Conservation (phyloP, 2,329 filamentous ascomycete species). For the Akanthomyces lecanii region DNA sequence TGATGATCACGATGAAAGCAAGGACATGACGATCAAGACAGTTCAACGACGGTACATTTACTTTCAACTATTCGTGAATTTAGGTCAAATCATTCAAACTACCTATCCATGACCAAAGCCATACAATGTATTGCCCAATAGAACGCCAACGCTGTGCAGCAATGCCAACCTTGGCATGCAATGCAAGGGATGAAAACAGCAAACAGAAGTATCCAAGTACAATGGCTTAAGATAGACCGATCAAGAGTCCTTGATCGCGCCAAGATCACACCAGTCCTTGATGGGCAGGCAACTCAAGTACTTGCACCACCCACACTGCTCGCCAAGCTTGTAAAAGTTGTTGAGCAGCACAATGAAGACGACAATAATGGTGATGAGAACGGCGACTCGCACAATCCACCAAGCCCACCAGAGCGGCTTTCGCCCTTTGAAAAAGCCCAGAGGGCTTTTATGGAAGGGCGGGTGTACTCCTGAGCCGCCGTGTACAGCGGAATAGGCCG, state of each 20-base stretch:
- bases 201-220: constrained; percentile 15
- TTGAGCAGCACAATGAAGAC: constrained; percentile 82
- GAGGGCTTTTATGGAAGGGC: constrained; percentile 56
- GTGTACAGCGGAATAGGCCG: constrained; percentile 67
- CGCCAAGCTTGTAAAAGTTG: constrained; percentile 81
- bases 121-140: constrained; percentile 3
- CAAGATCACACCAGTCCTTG: constrained; percentile 62
- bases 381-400: constrained; percentile 82
- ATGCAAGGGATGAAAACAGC: constrained; percentile 17
- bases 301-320: constrained; percentile 87
- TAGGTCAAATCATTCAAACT: constrained; percentile 1
- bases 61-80: background rate
- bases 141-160: constrained; percentile 35
- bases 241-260: constrained; percentile 29
- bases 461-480: constrained; percentile 45
- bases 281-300: constrained; percentile 83
- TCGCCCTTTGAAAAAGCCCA: constrained; percentile 84
- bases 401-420: constrained; percentile 96
- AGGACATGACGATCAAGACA: background rate
- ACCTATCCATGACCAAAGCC: background rate
- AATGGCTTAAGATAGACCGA: background rate
- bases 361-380: constrained; percentile 74
- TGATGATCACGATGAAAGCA: background rate
- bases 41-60: background rate
- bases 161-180: constrained; percentile 8